Conservation (phyloP, 352 stramenopile species). For the Thraustochytrium striatum region DNA sequence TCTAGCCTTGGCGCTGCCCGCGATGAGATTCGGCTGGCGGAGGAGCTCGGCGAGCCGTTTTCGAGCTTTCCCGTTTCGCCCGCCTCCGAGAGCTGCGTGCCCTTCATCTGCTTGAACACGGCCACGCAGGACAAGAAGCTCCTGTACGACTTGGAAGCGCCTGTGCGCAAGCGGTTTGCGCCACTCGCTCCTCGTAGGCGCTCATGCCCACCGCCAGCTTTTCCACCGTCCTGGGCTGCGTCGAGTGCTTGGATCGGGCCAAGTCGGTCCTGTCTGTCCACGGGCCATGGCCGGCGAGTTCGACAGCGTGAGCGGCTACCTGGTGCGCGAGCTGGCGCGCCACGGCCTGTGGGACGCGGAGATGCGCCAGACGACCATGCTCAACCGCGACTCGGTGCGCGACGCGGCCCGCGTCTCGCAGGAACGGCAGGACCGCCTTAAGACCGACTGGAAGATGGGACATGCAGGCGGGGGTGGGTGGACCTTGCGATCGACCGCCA, state of each 20-base stretch:
- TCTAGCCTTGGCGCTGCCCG: slow-evolving; percentile 93
- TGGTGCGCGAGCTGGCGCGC: slow-evolving; percentile 93
- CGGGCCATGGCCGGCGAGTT: slow-evolving; percentile 96
- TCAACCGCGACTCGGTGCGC: slow-evolving; percentile 78
- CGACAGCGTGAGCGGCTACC: slow-evolving; percentile 98
- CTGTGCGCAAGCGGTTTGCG: slow-evolving; percentile 88
- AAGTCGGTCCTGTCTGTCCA: slow-evolving; percentile 99
- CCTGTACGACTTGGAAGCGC: slow-evolving; percentile 90
- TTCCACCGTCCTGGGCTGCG: slow-evolving; percentile 97
- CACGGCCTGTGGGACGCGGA: slow-evolving; percentile 91
- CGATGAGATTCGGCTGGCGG: slow-evolving; percentile 89
- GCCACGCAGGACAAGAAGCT: slow-evolving; percentile 61
- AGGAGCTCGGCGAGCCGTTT: slow-evolving; percentile 86
- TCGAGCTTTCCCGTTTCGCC: slow-evolving; percentile 91
- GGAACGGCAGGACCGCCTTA: slow-evolving; percentile 93
- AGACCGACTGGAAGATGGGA: slow-evolving; percentile 99
- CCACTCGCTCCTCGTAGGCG: slow-evolving; percentile 95
- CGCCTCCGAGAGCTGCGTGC: slow-evolving; percentile 89
- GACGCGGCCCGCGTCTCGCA: slow-evolving; percentile 71
- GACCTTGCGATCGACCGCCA: slow-evolving; percentile 96
- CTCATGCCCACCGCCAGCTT: slow-evolving; percentile 99
- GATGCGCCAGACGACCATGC: slow-evolving; percentile 96
- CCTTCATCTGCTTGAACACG: slow-evolving; percentile 96
- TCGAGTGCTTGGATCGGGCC: slow-evolving; percentile 97
- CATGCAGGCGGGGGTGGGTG: slow-evolving; percentile 90